phyloP scores from a whole-genome alignment of 768 basidiomycete species.

The Boletus sp. region DNA sequence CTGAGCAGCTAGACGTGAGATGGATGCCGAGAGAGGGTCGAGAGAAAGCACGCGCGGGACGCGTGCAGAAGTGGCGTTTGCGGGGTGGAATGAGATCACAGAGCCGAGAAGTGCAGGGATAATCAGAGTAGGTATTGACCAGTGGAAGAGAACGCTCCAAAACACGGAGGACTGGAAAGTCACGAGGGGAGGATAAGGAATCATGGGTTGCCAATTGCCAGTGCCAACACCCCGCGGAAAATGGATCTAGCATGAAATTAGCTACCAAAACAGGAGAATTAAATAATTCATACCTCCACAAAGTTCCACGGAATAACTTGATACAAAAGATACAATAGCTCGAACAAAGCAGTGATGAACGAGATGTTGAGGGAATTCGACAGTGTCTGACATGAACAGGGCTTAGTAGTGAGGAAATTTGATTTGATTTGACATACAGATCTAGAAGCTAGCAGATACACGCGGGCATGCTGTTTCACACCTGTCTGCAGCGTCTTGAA shows the following conservation, averaged over 20 bases:
- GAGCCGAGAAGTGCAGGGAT: slow-evolving; percentile 56
- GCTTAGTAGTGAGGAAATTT: background rate
- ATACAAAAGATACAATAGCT: slow-evolving; percentile 53
- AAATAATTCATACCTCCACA: slow-evolving; percentile 35
- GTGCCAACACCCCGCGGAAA: slow-evolving; percentile 9
- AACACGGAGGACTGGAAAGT: slow-evolving; percentile 48
- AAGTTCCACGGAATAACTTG: slow-evolving; percentile 53
- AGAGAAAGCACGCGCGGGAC: slow-evolving; percentile 33
- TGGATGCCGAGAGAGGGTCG: slow-evolving; percentile 64
- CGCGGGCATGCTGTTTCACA: slow-evolving; percentile 18
- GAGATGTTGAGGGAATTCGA: slow-evolving; percentile 68
- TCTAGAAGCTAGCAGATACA: slow-evolving; percentile 25
- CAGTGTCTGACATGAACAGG: slow-evolving; percentile 42
- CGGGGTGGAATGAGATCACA: slow-evolving; percentile 61
- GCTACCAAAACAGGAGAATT: background rate
- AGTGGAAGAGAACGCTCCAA: slow-evolving; percentile 57
- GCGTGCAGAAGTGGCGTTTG: slow-evolving; percentile 29
- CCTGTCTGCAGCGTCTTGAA: slow-evolving; percentile 20
- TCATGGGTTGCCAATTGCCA: slow-evolving; percentile 15
- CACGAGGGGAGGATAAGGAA: slow-evolving; percentile 50
- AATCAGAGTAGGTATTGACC: slow-evolving; percentile 60
- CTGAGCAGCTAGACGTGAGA: slow-evolving; percentile 60
- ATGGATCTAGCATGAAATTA: slow-evolving; percentile 16
- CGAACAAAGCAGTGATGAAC: slow-evolving; percentile 50
- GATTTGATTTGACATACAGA: slow-evolving; percentile 19